Evolutionary conservation across 495 filamentous ascomycete genomes (phyloP).

Genomic region (Talaromyces borbonicus): DNA sequence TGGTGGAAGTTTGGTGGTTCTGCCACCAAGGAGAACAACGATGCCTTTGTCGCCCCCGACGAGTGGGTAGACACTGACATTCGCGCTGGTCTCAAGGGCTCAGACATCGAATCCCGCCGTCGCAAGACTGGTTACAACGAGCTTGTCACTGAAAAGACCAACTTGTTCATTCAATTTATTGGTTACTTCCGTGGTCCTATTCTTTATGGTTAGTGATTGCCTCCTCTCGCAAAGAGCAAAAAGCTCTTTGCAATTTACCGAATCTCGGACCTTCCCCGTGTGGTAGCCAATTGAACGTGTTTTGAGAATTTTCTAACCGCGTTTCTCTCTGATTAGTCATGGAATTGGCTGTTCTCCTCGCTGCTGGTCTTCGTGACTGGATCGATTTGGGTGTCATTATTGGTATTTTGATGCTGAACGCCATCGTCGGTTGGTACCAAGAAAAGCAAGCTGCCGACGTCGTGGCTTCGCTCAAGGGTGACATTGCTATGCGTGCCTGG

Average conservation of each 20-base stretch:
- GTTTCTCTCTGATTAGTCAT: slow-evolving; percentile 47
- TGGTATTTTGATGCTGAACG: slow-evolving; percentile 73
- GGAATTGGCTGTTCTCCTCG: slow-evolving; percentile 72
- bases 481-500: slow-evolving; percentile 69
- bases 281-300: slow-evolving; percentile 1
- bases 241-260: no score
- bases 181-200: slow-evolving; percentile 76
- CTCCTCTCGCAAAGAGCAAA: not conserved
- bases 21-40: slow-evolving; percentile 12
- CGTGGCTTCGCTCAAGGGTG: slow-evolving; percentile 69
- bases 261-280: not conserved
- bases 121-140: slow-evolving; percentile 66
- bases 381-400: slow-evolving; percentile 81
- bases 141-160: slow-evolving; percentile 64
- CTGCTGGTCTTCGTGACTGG: slow-evolving; percentile 74
- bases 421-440: slow-evolving; percentile 75
- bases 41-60: slow-evolving; percentile 49
- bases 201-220: slow-evolving; percentile 61
- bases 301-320: not conserved
- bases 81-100: slow-evolving; percentile 45
- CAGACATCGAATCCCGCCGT: slow-evolving; percentile 55
- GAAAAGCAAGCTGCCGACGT: slow-evolving; percentile 82
- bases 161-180: slow-evolving; percentile 66
- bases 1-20: slow-evolving; percentile 33
- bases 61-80: slow-evolving; percentile 70